phyloP scores from a whole-genome alignment of 2,329 filamentous ascomycete species.

The Trichophyton benhamiae region DNA sequence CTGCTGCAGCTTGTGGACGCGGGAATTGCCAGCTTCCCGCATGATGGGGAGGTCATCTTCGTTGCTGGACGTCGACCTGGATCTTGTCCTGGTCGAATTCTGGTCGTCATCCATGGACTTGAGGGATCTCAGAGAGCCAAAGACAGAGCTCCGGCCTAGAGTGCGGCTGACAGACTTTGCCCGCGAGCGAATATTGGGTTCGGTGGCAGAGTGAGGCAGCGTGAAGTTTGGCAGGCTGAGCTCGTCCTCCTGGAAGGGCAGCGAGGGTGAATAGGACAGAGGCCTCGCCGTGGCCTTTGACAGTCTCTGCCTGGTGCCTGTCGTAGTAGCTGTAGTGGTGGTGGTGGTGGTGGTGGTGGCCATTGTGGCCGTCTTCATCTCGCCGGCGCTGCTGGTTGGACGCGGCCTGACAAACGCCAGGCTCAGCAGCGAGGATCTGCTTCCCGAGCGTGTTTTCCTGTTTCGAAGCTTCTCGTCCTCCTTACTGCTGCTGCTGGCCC shows the following conservation, averaged over 20 bases:
- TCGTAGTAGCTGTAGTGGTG: background rate
- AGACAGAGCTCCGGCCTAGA: constrained; percentile 40
- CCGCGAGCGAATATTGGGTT: constrained; percentile 7
- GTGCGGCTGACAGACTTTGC: constrained; percentile 30
- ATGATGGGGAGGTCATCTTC: constrained; percentile 29
- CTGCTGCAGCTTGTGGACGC: background rate
- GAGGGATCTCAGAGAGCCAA: constrained; percentile 46
- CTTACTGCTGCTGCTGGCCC: background rate
- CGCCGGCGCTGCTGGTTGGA: background rate
- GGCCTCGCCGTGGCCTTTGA: background rate
- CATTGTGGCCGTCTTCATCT: background rate
- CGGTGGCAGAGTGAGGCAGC: constrained; percentile 11
- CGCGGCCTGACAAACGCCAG: background rate
- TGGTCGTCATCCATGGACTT: constrained; percentile 43
- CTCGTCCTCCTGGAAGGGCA: background rate
- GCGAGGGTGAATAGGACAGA: background rate
- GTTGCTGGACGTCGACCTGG: constrained; percentile 38
- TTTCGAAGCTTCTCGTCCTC: background rate
- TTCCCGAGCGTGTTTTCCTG: background rate
- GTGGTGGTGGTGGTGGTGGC: background rate
- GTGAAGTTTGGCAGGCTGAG: background rate
- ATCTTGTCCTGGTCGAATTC: constrained; percentile 32
- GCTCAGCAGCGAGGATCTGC: background rate
- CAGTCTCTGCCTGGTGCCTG: no score
- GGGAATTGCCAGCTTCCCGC: constrained; percentile 1